Evolutionary conservation across 1,139 yeast genomes (phyloP), one percentile per base, ranked within the genome.

Genomic region (Magnusiomyces clavatus): DNA sequence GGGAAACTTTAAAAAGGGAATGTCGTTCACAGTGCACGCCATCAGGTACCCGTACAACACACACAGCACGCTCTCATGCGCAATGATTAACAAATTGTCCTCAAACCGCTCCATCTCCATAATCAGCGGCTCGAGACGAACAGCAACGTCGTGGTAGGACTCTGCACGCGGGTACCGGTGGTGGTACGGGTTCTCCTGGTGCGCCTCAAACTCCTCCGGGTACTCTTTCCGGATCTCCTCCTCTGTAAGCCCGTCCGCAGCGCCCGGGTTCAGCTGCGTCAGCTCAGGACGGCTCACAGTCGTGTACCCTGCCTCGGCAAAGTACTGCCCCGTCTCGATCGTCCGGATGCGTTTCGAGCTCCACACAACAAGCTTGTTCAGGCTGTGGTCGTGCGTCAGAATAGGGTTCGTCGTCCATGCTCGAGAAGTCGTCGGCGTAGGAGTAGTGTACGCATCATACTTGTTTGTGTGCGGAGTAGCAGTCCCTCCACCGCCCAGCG

Each of bases 121-220:
- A 56, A 92, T 81, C 56, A 92, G 74, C 0, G 98, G 96, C 68
- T 94, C 98, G 69, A 94, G 80, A 60, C 96, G 82, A 45, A 92
- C 85, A 0, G 98, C 97, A 54, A 94, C 76, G 67, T 92, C 98
- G 68, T 92, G 98, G 65, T 89, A 92, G 52, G 95, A 86, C 69
- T 92, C 99, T 0, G 95, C 88, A 52, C 97, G 76, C 6, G 96
- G 88, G 66, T 81, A 92, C 54, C 98, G 76, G 66, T 86, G 92
- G 67, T 92, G 97, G 65, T 92, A 94, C 1, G 96, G 96, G 66
- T 90, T 97, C 56, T 74, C 72, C 52, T 71, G 56, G 63, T 81
- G 86, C 60, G 78, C 82, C 54, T 73, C 76, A 63, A 77, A 86
- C 60, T 89, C 97, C 2, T 73, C 76, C 0, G 96, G 95, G 63